Base-by-base conservation (phyloP, 2,329 filamentous ascomycete genomes). In the Colletotrichum spaethianum region DNA sequence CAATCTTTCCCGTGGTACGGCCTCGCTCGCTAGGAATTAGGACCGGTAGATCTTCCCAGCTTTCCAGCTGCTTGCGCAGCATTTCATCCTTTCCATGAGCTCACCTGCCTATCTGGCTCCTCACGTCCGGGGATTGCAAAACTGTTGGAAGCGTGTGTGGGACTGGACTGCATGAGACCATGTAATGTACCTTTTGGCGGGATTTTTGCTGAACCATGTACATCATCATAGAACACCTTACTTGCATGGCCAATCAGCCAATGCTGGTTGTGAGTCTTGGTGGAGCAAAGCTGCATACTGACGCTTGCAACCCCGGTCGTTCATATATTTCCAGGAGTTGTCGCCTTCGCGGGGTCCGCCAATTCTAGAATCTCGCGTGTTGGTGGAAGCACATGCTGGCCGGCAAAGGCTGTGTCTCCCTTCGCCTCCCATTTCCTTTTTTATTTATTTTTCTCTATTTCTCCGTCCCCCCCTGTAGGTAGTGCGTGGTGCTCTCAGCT, bases 291-390 rank as follows among this genome's bases (percentile, higher is more conserved):
- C 36, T 46, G 52, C 59, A 57, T 48, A 62, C 50, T 62, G 62
- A 44, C 42, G 63, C 42, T 56, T 31, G 28, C 53, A 57, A 60
- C 64, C 69, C 64, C 42, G 69, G 57, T 20, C 42, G 23, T 59
- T 72, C 69, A 69, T 72, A 62, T 62, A 57, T 23, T 18, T 57
- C 53, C 64, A 63, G 69, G 64, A 68, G 50, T 62, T 65, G 69
- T 44, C 50, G 56, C 56, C 63, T 70, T 70, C 63, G 67, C 67
- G 67, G 67, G 63, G 67, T 61, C 55, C 38, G 63, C 67, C 53
- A 42, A 60, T 53, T 70, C 67, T 61, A 70, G 63, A 70, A 70
- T 67, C 55, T 61, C 55, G 23, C 56, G 63, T 46, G 64, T 63
- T 72, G 69, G 69, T 46, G 38, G 36, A 46, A 59, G 55, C 12